Evolutionary conservation across 2,329 filamentous ascomycete species (phyloP), one percentile per base, ranked within the genome.

Genomic region (Colletotrichum melonis): DNA sequence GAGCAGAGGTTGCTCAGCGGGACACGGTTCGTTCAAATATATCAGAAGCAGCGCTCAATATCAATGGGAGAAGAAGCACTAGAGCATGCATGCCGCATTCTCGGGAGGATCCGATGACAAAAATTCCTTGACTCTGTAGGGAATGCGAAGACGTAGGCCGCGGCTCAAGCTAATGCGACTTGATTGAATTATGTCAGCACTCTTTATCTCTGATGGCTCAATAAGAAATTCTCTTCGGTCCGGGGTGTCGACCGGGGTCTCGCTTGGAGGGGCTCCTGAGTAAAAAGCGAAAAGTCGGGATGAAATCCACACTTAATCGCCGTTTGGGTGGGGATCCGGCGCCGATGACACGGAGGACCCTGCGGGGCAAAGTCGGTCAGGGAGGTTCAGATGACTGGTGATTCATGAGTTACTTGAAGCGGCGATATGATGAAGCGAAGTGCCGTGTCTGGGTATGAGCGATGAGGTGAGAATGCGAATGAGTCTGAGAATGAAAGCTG

Each of bases 221-320:
- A 7, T 57, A 35, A 63, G 49, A 32, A 42, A 52, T 54, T 6
- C n/a, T 6, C 19, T 5, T 54, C 55, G 42, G 24, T 54, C 58
- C 68, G 7, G 14, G 2, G 1, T 1, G 28, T 4, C 12, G 19
- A 56, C 69, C n/a, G 38, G 58, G 58, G 69, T 59, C 69, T 72
- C 52, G 58, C 65, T 58, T 69, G 58, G 52, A 26, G 46, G 54
- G 46, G 58, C 54, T n/a, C n/a, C n/a, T 38, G 16, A 8, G 56
- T 42, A 11, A 30, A 35, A 19, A 35, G n/a, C 11, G 9, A 35
- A 63, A 49, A 72, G 35, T 69, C 69, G 59, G 67, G 66, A 73
- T 22, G 66, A 65, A 49, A 8, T 59, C 38, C 54, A 28, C 32
- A 24, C 30, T 30, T 26, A 55, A 19, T 35, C n/a, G 14, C 46